phyloP scores from a whole-genome alignment of 345 rosid genomes.

The Aquilaria sinensis region DNA sequence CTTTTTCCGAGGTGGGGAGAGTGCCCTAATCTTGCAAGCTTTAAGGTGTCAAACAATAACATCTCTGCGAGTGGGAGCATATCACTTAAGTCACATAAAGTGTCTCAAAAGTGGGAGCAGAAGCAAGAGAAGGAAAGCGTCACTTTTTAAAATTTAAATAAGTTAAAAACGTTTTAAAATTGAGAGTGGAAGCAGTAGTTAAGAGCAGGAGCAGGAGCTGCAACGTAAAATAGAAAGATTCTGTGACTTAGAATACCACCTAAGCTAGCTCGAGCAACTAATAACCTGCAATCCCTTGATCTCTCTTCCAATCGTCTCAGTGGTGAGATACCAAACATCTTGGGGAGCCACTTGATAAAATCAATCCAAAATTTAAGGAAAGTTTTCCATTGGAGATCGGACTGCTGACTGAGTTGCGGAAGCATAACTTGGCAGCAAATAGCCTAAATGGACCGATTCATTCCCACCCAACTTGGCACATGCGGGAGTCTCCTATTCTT shows the following conservation, averaged over 20 bases:
- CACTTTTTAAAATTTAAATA: too few relatives aligned
- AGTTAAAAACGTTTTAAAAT: too few relatives aligned
- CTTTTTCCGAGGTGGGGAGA: background rate
- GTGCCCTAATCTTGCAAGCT: slow-evolving; percentile 2
- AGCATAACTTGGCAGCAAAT: slow-evolving; percentile 9
- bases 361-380: background rate
- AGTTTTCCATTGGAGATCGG: slow-evolving; percentile 12
- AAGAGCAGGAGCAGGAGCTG: too few relatives aligned
- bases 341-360: background rate
- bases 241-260: slow-evolving; percentile 1
- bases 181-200: too few relatives aligned
- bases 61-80: background rate
- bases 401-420: background rate
- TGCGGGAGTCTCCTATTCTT: background rate
- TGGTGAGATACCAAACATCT: slow-evolving; percentile 5
- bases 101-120: too few relatives aligned
- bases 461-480: slow-evolving; percentile 1
- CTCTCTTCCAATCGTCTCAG: slow-evolving; percentile 9
- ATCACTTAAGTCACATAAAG: too few relatives aligned
- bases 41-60: slow-evolving; percentile 9
- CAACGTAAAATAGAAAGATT: too few relatives aligned
- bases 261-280: slow-evolving; percentile 7
- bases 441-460: slow-evolving; percentile 2
- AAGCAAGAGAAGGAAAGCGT: too few relatives aligned
- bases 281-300: background rate